Percentiles rank a stretch among this genome's conserved stretches.
Evolutionary conservation across 106 monocot species (phyloP).

Genomic region (Posidonia australis): DNA sequence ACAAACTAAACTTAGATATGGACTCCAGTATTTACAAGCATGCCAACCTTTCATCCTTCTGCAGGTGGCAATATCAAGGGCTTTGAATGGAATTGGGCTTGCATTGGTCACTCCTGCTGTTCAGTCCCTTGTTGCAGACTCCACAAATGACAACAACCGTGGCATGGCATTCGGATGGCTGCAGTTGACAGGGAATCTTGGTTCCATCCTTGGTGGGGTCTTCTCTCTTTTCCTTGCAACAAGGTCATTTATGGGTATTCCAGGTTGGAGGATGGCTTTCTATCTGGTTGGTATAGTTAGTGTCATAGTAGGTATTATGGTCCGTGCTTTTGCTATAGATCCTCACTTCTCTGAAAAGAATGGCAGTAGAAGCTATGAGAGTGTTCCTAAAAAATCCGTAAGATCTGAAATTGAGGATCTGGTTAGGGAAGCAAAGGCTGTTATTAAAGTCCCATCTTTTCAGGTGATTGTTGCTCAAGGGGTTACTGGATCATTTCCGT

Average conservation of each 20-base stretch:
- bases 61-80: conserved; percentile 57
- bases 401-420: conserved; percentile 33
- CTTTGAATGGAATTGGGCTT: conserved; percentile 66
- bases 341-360: conserved; percentile 28
- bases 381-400: conserved; percentile 16
- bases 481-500: conserved; percentile 80
- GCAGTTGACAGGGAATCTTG: conserved; percentile 54
- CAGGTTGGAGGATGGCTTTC: conserved; percentile 89
- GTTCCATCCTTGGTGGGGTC: conserved; percentile 70
- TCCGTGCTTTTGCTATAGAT: conserved; percentile 55
- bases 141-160: conserved; percentile 61
- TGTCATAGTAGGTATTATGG: conserved; percentile 56
- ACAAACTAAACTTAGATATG: not conserved
- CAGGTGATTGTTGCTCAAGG: conserved; percentile 92
- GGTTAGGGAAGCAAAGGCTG: conserved; percentile 50
- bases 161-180: conserved; percentile 74
- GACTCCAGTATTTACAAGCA: not conserved
- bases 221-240: conserved; percentile 57
- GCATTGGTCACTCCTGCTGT: conserved; percentile 81
- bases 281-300: conserved; percentile 63
- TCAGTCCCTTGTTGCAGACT: conserved; percentile 85
- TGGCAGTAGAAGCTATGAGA: not conserved
- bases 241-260: conserved; percentile 57
- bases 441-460: conserved; percentile 73
- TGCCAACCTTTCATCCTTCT: not conserved